Evolutionary conservation across 2,329 filamentous ascomycete genomes (phyloP).

Genomic region (Hysterium pulicare): DNA sequence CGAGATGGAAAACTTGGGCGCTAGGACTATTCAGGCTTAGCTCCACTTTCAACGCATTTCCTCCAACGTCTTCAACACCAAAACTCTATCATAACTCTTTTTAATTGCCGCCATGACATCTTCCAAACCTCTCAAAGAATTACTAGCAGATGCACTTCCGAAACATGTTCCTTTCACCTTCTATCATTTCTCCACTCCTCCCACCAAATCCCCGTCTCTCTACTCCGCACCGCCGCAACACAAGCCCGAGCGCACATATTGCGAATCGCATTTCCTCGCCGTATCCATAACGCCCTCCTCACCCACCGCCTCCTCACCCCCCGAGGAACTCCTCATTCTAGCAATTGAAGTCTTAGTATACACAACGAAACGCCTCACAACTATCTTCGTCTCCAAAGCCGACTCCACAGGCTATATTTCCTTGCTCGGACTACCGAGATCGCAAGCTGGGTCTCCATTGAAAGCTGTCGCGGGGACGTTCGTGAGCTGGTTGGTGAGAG

Average conservation of each 20-base stretch:
- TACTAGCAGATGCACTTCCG: conserved; percentile 53
- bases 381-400: conserved; percentile 92
- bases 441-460: conserved; percentile 62
- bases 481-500: conserved; percentile 68
- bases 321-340: conserved; percentile 65
- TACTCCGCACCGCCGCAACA: conserved; percentile 73
- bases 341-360: conserved; percentile 88
- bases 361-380: conserved; percentile 72
- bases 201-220: conserved; percentile 69
- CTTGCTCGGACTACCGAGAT: conserved; percentile 55
- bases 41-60: conserved; percentile 7
- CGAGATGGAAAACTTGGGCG: conserved; percentile 21
- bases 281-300: conserved; percentile 48
- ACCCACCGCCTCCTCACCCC: conserved; percentile 13
- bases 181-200: conserved; percentile 84
- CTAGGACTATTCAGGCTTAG: conserved; percentile 11
- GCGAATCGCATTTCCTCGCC: conserved; percentile 77
- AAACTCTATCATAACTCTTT: conserved; percentile 1
- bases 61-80: conserved; percentile 4
- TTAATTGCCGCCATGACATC: conserved; percentile 22
- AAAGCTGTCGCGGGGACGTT: conserved; percentile 72
- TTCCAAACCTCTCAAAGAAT: conserved; percentile 33
- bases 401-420: conserved; percentile 89
- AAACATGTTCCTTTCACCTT: conserved; percentile 60
- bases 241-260: conserved; percentile 72